These are phyloP conservation scores for Pichia sp. DNA, from an alignment of 1,139 yeast species.

Conservation along the genomic window DNA sequence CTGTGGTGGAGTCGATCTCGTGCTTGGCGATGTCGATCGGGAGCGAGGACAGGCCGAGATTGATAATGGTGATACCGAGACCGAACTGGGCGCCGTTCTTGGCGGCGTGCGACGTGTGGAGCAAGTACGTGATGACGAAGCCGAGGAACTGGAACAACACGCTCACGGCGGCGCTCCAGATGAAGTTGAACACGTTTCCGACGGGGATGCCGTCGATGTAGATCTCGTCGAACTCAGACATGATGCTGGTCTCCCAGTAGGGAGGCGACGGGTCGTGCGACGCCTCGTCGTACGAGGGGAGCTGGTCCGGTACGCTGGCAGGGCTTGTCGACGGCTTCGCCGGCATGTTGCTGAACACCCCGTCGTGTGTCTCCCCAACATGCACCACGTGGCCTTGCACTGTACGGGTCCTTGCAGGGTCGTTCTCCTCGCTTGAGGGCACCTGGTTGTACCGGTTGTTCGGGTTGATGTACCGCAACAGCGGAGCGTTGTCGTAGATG, in stretches of 20 bases:
- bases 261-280: constrained; percentile 95
- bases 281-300: constrained; percentile 94
- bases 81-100: constrained; percentile 95
- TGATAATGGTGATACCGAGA: constrained; percentile 76
- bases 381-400: constrained; percentile 16
- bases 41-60: constrained; percentile 68
- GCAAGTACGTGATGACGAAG: constrained; percentile 78
- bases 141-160: constrained; percentile 93
- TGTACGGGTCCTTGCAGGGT: constrained; percentile 16
- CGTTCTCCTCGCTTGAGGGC: constrained; percentile 10
- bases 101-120: constrained; percentile 97
- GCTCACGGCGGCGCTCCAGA: constrained; percentile 88
- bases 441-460: constrained; percentile 24
- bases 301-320: constrained; percentile 43
- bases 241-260: constrained; percentile 89
- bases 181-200: constrained; percentile 81
- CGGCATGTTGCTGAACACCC: constrained; percentile 85
- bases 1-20: constrained; percentile 30
- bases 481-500: constrained; percentile 27
- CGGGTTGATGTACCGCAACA: constrained; percentile 25
- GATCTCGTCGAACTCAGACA: constrained; percentile 85
- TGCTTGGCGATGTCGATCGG: constrained; percentile 38
- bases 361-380: constrained; percentile 60
- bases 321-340: constrained; percentile 59
- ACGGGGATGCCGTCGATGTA: constrained; percentile 95